Evolutionary conservation across 345 rosid species (phyloP).

Genomic region (Pistacia vera): DNA sequence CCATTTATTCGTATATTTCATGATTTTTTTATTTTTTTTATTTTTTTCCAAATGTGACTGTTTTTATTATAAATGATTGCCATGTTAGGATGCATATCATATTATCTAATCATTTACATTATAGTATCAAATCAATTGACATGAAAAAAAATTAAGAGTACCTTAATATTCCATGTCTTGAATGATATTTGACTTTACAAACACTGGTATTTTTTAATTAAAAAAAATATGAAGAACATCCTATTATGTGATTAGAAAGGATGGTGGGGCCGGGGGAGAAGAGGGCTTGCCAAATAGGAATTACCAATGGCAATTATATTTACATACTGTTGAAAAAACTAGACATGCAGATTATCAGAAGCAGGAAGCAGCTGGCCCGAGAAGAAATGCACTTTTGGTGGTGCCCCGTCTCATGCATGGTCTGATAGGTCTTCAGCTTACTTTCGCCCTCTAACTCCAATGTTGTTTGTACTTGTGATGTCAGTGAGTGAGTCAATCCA

Average conservation of each 20-base stretch:
- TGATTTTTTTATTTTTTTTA: too few species aligned
- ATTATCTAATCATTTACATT: too few species aligned
- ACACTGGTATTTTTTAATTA: too few species aligned
- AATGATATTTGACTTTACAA: too few species aligned
- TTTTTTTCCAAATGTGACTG: too few species aligned
- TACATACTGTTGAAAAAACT: not conserved
- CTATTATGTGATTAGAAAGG: not conserved
- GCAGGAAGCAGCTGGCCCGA: not conserved
- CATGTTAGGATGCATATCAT: too few species aligned
- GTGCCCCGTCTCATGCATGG: not conserved
- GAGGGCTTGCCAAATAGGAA: not conserved
- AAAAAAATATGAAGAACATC: too few species aligned
- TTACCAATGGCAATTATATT: not conserved
- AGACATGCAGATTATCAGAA: not conserved
- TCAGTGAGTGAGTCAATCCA: not conserved
- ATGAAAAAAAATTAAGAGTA: too few species aligned
- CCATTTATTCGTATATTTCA: too few species aligned
- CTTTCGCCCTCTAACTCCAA: constrained; percentile 4
- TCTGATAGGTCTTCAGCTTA: not conserved
- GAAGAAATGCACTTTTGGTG: constrained; percentile 2
- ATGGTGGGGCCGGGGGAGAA: not conserved
- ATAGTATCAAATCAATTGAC: too few species aligned
- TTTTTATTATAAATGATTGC: too few species aligned
- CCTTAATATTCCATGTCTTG: too few species aligned
- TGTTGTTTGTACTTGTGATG: not conserved